A percentile compares a stretch with the other conserved stretches of the same genome.
phyloP scores from a whole-genome alignment of 805 yeast species.

The Wickerhamiella bombiphila region DNA sequence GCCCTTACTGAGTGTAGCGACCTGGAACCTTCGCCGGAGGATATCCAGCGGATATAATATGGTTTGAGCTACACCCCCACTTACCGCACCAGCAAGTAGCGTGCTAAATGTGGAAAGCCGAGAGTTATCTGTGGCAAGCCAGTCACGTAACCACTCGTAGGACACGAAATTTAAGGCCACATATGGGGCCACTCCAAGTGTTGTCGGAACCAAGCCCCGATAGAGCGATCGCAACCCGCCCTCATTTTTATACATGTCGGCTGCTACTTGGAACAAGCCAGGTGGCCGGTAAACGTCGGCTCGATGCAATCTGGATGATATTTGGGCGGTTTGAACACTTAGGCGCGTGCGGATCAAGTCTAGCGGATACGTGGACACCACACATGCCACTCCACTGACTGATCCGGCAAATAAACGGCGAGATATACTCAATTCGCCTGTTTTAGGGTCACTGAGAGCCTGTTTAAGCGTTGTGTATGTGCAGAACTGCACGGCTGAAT shows the following conservation, averaged over 20 bases:
- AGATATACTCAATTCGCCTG: constrained; percentile 17
- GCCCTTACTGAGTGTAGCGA: constrained; percentile 49
- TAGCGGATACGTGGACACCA: constrained; percentile 75
- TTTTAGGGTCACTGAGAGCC: constrained; percentile 28
- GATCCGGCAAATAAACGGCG: constrained; percentile 51
- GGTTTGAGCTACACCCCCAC: constrained; percentile 85
- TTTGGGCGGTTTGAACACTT: constrained; percentile 73
- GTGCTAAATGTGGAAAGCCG: constrained; percentile 37
- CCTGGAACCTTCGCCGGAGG: constrained; percentile 80
- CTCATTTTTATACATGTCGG: constrained; percentile 50
- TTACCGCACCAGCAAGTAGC: constrained; percentile 63
- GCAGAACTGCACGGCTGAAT: constrained; percentile 85
- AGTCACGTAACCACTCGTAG: constrained; percentile 64
- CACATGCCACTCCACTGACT: constrained; percentile 66
- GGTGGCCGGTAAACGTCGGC: constrained; percentile 37
- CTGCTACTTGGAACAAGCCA: constrained; percentile 47
- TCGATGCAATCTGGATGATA: constrained; percentile 15
- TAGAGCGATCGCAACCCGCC: constrained; percentile 73
- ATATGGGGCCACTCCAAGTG: constrained; percentile 89
- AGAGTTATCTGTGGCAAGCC: constrained; percentile 25
- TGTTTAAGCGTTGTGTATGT: constrained; percentile 47
- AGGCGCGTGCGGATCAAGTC: constrained; percentile 83
- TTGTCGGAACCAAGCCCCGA: constrained; percentile 80
- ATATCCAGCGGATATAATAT: constrained; percentile 85
- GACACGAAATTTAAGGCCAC: constrained; percentile 86